Evolutionary conservation across 257 asterid species (phyloP), one percentile per base, ranked within the genome.

Genomic region (Lithospermum erythrorhizon): DNA sequence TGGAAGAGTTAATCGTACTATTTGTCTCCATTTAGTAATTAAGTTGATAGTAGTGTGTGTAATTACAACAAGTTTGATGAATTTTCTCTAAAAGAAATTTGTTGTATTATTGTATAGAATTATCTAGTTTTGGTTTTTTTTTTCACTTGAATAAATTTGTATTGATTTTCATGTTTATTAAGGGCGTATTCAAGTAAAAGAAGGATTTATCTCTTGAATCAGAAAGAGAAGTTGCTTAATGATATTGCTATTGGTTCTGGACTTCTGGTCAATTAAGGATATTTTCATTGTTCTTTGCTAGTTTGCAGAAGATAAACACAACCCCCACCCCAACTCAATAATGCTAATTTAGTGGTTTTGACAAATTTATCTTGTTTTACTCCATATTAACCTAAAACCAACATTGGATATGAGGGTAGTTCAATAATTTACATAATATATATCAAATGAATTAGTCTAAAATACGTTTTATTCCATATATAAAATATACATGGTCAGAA

Each of bases 181-280:
- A n/a, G 49, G 65, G 65, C 51, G 57, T 65, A 68, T 72, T 61
- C 23, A 55, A 59, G 29, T 67, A 27, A 27, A 58, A 22, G n/a
- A 52, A 35, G 48, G 57, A 54, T 23, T 45, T 70, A 64, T 65
- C 49, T 52, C 56, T 55, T 25, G 35, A 68, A 57, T 62, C 62
- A 59, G 32, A 61, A 71, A 51, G 58, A 22, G 67, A 32, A 59
- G 59, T 19, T 68, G 61, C 15, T 22, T n/a, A 10, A 21, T 63
- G 61, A 54, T 63, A 57, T 54, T 61, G 64, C 21, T 41, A 37
- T 18, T 59, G 27, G 24, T 25, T 59, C 49, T 65, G n/a, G n/a
- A n/a, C n/a, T 61, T 69, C 65, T 70, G 58, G 68, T 58, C 66
- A 68, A 65, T 65, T 62, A 30, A 27, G 78, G 70, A 60, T 58